Percentiles rank a stretch among this genome's conserved stretches.
phyloP scores from a whole-genome alignment of 2,329 filamentous ascomycete genomes.

The Hymenoscyphus linearis region DNA sequence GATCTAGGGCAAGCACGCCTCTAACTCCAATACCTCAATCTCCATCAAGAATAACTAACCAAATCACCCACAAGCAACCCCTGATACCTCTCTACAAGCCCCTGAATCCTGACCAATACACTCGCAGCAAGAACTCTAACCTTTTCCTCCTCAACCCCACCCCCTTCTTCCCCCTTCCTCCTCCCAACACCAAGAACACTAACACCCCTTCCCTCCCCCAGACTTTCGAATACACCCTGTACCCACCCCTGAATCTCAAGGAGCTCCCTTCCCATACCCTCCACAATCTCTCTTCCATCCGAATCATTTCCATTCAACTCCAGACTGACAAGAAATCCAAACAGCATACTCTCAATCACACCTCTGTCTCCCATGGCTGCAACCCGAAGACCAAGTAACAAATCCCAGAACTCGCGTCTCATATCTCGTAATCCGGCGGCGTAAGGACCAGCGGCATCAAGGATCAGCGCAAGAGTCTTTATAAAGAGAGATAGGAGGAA shows the following conservation, averaged over 20 bases:
- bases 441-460: slow-evolving; percentile 78
- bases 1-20: too few species aligned
- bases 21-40: too few species aligned
- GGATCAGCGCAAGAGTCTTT: slow-evolving; percentile 76
- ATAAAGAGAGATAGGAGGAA: slow-evolving; percentile 74
- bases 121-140: slow-evolving; percentile 75
- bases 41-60: slow-evolving; percentile 36
- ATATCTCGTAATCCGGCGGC: slow-evolving; percentile 72
- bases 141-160: slow-evolving; percentile 65
- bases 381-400: slow-evolving; percentile 69
- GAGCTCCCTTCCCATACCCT: slow-evolving; percentile 68
- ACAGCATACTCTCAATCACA: slow-evolving; percentile 70
- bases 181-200: slow-evolving; percentile 7
- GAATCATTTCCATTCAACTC: slow-evolving; percentile 80
- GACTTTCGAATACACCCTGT: slow-evolving; percentile 64
- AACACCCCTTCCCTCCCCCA: slow-evolving; percentile 8
- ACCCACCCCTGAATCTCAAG: slow-evolving; percentile 89
- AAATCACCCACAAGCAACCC: slow-evolving; percentile 68
- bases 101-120: slow-evolving; percentile 69
- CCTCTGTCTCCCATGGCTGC: slow-evolving; percentile 54
- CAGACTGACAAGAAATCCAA: slow-evolving; percentile 72
- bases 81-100: slow-evolving; percentile 79
- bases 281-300: slow-evolving; percentile 66
- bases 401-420: slow-evolving; percentile 76
- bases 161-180: slow-evolving; percentile 45